Evolutionary conservation across 768 basidiomycete genomes (phyloP).

Genomic region (Boletus eberwhitei): DNA sequence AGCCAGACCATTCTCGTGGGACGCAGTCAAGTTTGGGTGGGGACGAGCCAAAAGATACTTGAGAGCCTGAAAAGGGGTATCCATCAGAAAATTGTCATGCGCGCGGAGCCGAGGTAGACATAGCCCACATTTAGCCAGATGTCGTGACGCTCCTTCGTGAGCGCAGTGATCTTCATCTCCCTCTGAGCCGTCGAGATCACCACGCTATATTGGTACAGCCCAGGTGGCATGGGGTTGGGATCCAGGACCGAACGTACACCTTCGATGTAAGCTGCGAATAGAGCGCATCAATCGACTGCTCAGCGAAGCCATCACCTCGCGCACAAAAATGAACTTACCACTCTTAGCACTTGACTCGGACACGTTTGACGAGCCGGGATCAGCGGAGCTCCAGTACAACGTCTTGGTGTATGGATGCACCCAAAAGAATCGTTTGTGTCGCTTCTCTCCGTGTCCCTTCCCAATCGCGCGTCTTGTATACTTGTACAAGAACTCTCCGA

Average conservation of each 20-base stretch:
- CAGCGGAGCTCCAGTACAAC: constrained; percentile 92
- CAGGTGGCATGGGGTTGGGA: constrained; percentile 94
- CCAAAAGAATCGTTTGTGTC: constrained; percentile 98
- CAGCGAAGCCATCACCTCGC: constrained; percentile 6
- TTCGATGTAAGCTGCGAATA: constrained; percentile 79
- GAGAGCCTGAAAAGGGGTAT: constrained; percentile 58
- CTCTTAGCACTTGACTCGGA: constrained; percentile 95
- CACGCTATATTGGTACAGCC: constrained; percentile 88
- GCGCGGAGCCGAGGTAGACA: constrained; percentile 5
- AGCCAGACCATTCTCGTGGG: constrained; percentile 32
- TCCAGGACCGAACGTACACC: constrained; percentile 90
- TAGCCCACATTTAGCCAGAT: constrained; percentile 86
- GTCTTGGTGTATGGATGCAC: constrained; percentile 99
- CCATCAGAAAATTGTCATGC: constrained; percentile 6
- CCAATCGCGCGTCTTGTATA: constrained; percentile 89
- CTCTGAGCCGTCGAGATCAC: constrained; percentile 89
- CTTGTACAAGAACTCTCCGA: constrained; percentile 97
- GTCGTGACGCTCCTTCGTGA: constrained; percentile 92
- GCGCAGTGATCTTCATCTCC: constrained; percentile 99
- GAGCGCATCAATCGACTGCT: background rate
- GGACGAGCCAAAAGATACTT: constrained; percentile 87
- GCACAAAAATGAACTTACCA: constrained; percentile 55
- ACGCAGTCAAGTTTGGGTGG: constrained; percentile 23
- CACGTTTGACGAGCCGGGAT: constrained; percentile 86
- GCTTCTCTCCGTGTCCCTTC: constrained; percentile 83